Base-by-base conservation (phyloP, 805 yeast species). In the Ogataea methanolica region DNA sequence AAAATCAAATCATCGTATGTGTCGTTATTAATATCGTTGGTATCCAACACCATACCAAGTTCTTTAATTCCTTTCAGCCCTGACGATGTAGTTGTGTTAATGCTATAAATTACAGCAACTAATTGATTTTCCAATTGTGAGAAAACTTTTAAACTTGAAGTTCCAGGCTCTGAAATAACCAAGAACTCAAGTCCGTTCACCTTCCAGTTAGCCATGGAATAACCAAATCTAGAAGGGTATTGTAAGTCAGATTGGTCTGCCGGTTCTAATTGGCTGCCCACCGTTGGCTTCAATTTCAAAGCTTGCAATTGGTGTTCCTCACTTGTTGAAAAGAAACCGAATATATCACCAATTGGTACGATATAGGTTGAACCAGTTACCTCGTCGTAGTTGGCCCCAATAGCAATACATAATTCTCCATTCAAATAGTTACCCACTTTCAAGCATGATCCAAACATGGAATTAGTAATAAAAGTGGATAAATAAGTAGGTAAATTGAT, bases 141-240 rank as follows among this genome's bases (percentile, higher is more conserved):
- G 49, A 63, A 77, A 6, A 79, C 47, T 41, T 71, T 69, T 1
- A 82, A 42, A 1, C 56, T 50, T 4, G 82, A 77, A 0, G 58
- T 37, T 0, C 87, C 86, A 0, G 87, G 85, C 44, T 76, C 73
- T 0, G 79, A 60, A 4, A 79, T 69, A 0, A 74, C 69, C 7
- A 81, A 58, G 42, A 70, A 68, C 9, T 73, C 67, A 1, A 56
- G 34, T 5, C 59, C 68, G 6, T 58, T 47, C 0, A 68, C 17
- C 1, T 48, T 55, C 50, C 71, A 63, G 1, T 53, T 53, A 0
- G 65, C 61, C 38, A 78, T 50, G 2, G 65, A 53, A 0, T 67
- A 56, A 0, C 87, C 87, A 54, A 76, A 78, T 41, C 71, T 56
- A 0, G 61, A 51, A 5, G 72, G 67, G 44, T 56, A 63, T 19